phyloP scores from a whole-genome alignment of 2,329 filamentous ascomycete genomes.

The Aspergillus oerlinghausenensis region DNA sequence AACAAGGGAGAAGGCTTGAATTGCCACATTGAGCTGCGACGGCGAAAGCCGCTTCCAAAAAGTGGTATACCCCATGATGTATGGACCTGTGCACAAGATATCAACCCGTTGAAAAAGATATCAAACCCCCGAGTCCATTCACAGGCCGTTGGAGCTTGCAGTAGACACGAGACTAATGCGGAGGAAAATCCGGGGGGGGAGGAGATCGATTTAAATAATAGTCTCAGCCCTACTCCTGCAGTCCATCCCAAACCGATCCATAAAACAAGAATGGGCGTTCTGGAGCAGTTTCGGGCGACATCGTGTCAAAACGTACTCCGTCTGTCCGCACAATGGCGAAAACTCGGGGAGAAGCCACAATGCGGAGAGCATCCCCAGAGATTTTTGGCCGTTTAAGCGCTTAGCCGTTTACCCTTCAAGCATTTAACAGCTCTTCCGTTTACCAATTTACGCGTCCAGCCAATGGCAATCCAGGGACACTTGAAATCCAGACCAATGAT shows the following conservation, averaged over 20 bases:
- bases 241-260: neutral
- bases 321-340: neutral
- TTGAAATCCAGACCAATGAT: neutral
- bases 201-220: neutral
- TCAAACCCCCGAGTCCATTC: too few relatives aligned
- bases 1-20: slow-evolving; percentile 29
- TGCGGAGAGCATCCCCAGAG: neutral
- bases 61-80: slow-evolving; percentile 36
- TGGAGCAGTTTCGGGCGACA: neutral
- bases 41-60: slow-evolving; percentile 43
- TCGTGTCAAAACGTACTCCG: neutral
- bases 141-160: neutral
- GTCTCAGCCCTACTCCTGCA: neutral
- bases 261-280: neutral
- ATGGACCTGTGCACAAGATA: neutral
- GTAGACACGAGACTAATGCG: neutral
- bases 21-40: slow-evolving; percentile 39
- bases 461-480: neutral
- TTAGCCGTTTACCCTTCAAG: neutral
- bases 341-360: neutral
- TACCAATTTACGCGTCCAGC: neutral
- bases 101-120: too few relatives aligned
- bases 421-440: neutral
- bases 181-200: neutral
- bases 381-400: neutral